Conservation (phyloP, 768 basidiomycete species). For the Dentipellis fragilis region DNA sequence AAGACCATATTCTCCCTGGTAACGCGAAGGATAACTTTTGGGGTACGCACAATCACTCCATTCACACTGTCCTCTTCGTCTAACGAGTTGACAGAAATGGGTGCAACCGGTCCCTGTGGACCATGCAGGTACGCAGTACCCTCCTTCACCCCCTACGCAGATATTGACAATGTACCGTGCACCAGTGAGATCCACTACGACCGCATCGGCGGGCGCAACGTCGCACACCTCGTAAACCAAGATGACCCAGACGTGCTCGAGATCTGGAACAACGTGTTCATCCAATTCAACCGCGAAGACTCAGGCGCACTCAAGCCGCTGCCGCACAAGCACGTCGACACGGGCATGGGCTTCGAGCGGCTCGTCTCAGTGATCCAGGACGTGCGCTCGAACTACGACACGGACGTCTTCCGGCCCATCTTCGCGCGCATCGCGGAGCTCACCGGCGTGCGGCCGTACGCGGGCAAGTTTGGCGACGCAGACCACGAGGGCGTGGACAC, state of each 20-base stretch:
- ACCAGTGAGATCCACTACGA: slow-evolving; percentile 95
- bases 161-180: not conserved
- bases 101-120: slow-evolving; percentile 94
- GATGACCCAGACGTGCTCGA: slow-evolving; percentile 97
- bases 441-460: slow-evolving; percentile 79
- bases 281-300: slow-evolving; percentile 94
- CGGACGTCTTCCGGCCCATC: slow-evolving; percentile 87
- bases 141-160: not conserved
- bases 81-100: slow-evolving; percentile 69
- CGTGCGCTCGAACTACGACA: slow-evolving; percentile 93
- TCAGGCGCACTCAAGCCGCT: slow-evolving; percentile 72
- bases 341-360: slow-evolving; percentile 98
- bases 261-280: slow-evolving; percentile 99
- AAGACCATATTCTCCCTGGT: slow-evolving; percentile 87
- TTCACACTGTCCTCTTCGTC: not conserved
- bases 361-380: slow-evolving; percentile 91
- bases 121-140: slow-evolving; percentile 67
- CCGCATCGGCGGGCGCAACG: slow-evolving; percentile 95
- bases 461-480: slow-evolving; percentile 90
- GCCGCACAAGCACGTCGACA: slow-evolving; percentile 94
- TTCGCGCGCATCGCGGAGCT: slow-evolving; percentile 82
- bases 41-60: slow-evolving; percentile 45
- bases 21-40: slow-evolving; percentile 98
- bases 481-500: slow-evolving; percentile 94
- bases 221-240: slow-evolving; percentile 83